Evolutionary conservation across 2,329 filamentous ascomycete species (phyloP).

Genomic region (Cladorrhinum sp.): DNA sequence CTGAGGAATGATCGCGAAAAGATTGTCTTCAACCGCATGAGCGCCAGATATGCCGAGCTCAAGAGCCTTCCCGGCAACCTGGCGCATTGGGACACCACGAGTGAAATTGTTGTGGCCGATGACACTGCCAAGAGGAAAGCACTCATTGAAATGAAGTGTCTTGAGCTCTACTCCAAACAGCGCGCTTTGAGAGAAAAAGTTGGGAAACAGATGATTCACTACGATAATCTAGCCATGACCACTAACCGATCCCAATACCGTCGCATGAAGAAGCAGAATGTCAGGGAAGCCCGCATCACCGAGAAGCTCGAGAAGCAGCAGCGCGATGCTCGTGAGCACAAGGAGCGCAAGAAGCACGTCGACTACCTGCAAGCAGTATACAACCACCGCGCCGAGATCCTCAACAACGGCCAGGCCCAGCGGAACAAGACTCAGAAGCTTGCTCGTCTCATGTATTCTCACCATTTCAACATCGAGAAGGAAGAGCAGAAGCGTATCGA

Average conservation of each 20-base stretch:
- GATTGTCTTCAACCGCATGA: constrained; percentile 86
- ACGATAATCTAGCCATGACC: constrained; percentile 95
- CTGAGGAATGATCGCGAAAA: constrained; percentile 83
- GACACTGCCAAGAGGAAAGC: constrained; percentile 84
- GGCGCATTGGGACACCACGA: constrained; percentile 78
- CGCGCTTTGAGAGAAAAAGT: constrained; percentile 81
- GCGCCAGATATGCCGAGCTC: constrained; percentile 77
- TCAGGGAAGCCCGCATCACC: constrained; percentile 92
- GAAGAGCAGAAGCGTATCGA: constrained; percentile 99
- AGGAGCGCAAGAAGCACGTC: constrained; percentile 95
- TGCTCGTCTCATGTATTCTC: constrained; percentile 80
- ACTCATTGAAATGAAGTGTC: constrained; percentile 91
- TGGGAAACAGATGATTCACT: constrained; percentile 87
- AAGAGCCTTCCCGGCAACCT: constrained; percentile 82
- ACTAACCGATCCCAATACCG: constrained; percentile 89
- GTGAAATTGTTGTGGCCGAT: constrained; percentile 65
- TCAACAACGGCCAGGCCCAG: constrained; percentile 63
- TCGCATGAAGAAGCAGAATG: constrained; percentile 93
- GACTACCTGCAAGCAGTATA: constrained; percentile 88
- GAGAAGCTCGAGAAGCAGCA: constrained; percentile 99
- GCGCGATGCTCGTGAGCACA: constrained; percentile 88
- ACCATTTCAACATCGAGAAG: constrained; percentile 96
- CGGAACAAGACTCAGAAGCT: constrained; percentile 78
- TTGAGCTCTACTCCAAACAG: constrained; percentile 86
- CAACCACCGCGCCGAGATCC: constrained; percentile 76